phyloP scores from a whole-genome alignment of 176 grass and related monocot genomes.

The Guadua angustifolia region DNA sequence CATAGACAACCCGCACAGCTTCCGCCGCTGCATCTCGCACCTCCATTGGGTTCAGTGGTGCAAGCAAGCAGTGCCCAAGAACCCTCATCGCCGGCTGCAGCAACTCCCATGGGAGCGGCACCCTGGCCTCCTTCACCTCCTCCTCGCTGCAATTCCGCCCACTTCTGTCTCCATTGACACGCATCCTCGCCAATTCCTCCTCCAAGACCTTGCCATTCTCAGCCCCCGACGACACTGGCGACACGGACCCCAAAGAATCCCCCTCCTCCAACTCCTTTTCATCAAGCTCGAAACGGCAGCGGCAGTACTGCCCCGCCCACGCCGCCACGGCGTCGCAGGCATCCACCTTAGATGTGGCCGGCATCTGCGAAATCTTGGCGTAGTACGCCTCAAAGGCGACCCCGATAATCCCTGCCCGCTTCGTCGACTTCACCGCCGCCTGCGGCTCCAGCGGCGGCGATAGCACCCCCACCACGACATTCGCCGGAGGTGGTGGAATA shows the following conservation, averaged over 20 bases:
- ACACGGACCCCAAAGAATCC: constrained; percentile 40
- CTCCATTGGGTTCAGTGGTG: constrained; percentile 70
- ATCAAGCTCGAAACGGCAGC: constrained; percentile 86
- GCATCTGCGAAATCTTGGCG: constrained; percentile 83
- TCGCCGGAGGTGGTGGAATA: constrained; percentile 43
- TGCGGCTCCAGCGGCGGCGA: constrained; percentile 90
- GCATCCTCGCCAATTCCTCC: constrained; percentile 44
- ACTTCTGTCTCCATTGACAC: constrained; percentile 40
- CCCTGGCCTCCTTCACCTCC: constrained; percentile 58
- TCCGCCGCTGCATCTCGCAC: constrained; percentile 73
- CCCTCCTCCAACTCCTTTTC: constrained; percentile 43
- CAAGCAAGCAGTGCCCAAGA: constrained; percentile 89
- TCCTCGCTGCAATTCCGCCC: constrained; percentile 46
- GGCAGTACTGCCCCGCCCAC: constrained; percentile 89
- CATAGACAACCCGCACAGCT: constrained; percentile 82
- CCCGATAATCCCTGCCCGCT: constrained; percentile 81
- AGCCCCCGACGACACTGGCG: constrained; percentile 52
- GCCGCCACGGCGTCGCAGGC: constrained; percentile 64
- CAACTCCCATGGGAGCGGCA: constrained; percentile 91
- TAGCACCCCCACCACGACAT: constrained; percentile 66
- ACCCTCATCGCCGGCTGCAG: constrained; percentile 92
- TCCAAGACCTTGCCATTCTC: constrained; percentile 58
- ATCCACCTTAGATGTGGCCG: constrained; percentile 83
- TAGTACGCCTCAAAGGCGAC: constrained; percentile 82
- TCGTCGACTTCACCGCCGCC: constrained; percentile 84